A percentile compares a stretch with the other conserved stretches of the same genome.
These are phyloP conservation scores for Neofusicoccum cordaticola DNA, from an alignment of 2,329 filamentous ascomycete species.

Conservation along the genomic window DNA sequence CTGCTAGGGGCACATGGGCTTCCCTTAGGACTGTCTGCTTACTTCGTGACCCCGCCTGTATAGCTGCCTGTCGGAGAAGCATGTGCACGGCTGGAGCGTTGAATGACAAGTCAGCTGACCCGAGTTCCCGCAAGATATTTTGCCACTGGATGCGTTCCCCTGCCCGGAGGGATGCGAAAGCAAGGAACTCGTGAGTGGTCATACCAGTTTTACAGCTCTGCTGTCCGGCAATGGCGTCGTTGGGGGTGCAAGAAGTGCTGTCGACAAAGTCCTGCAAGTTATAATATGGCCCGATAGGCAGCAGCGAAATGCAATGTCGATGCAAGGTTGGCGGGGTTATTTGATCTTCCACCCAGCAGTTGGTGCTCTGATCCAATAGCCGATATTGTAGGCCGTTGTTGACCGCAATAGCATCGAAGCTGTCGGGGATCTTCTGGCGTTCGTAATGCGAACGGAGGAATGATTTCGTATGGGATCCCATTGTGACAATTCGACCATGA, in stretches of 20 bases:
- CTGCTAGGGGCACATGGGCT: background rate
- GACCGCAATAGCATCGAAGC: conserved; percentile 38
- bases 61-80: background rate
- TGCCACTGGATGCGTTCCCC: conserved; percentile 17
- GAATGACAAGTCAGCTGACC: conserved; percentile 1
- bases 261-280: background rate
- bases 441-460: conserved; percentile 30
- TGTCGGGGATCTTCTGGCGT: conserved; percentile 20
- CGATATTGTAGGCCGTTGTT: conserved; percentile 42
- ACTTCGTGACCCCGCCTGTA: background rate
- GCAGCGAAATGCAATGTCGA: background rate
- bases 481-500: background rate
- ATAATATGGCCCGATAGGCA: background rate
- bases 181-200: conserved; percentile 4
- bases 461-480: background rate
- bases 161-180: conserved; percentile 15
- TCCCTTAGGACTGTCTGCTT: background rate
- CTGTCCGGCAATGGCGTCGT: conserved; percentile 8
- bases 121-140: conserved; percentile 17
- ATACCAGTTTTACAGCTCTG: background rate
- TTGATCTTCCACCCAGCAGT: background rate
- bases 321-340: background rate
- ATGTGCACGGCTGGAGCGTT: background rate
- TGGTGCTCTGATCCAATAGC: conserved; percentile 21
- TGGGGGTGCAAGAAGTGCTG: background rate